phyloP scores from a whole-genome alignment of 192 early-diverging fungal genomes.

The Ambispora gerdemannii region DNA sequence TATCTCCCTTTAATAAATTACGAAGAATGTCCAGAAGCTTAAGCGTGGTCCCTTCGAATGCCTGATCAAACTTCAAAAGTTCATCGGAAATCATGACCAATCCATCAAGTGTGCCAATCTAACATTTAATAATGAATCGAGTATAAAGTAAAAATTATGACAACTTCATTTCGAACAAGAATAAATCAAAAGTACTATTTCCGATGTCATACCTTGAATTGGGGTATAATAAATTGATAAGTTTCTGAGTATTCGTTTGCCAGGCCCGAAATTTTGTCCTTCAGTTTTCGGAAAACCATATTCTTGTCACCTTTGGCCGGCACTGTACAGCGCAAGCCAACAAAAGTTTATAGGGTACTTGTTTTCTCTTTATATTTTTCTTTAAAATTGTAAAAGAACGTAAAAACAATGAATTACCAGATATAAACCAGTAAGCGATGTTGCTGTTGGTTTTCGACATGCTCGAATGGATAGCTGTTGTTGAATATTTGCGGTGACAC shows the following conservation, averaged over 20 bases:
- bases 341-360: neutral
- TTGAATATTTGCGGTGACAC: neutral
- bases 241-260: conserved; percentile 73
- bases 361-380: no score
- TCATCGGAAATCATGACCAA: conserved; percentile 95
- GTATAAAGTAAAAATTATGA: neutral
- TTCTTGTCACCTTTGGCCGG: conserved; percentile 84
- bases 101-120: conserved; percentile 95
- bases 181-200: no score
- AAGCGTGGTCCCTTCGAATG: conserved; percentile 66
- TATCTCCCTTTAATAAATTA: conserved; percentile 64
- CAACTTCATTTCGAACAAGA: no score
- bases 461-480: neutral
- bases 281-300: conserved; percentile 62
- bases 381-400: no score
- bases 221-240: conserved; percentile 80
- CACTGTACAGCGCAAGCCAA: conserved; percentile 40
- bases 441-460: neutral
- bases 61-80: conserved; percentile 78
- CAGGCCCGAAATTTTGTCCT: conserved; percentile 63
- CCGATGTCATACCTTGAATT: conserved; percentile 93
- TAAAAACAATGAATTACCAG: conserved; percentile 11
- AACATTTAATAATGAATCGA: neutral
- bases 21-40: conserved; percentile 88
- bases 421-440: conserved; percentile 21